Evolutionary conservation across 768 basidiomycete genomes (phyloP), one percentile per base, ranked within the genome.

Genomic region (Pulveroboletus ravenelii): DNA sequence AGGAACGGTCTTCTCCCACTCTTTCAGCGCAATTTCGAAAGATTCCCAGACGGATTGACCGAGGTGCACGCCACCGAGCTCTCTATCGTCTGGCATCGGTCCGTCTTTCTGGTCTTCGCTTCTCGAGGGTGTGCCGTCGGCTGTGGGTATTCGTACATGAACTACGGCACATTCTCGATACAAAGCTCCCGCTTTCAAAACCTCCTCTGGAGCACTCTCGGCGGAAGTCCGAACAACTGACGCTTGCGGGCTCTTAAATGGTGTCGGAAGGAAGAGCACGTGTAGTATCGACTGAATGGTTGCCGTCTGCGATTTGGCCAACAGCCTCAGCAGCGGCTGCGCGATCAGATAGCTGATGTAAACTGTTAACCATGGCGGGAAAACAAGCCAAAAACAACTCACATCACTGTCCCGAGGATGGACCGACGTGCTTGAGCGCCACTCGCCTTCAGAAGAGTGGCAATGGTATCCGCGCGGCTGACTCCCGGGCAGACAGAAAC

Each of bases 271-370:
- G 65, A 89, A 93, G 13, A 95, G 77, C 0, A 78, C 84, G 53
- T 92, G 92, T 3, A 93, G 67, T n/a, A 93, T 72, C 3, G 82
- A 78, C 62, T 95, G 89, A n/a, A 87, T 71, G 0, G 85, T 71
- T 8, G 80, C 70, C 3, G 54, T 62, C 1, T 89, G 77, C 0
- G 84, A 80, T 59, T 93, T 93, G 6, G 84, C 79, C 57, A 88
- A 64, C 38, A 93, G 57, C 23, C 82, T 72, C 15, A 91, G 69
- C 5, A 91, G 38, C 0, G 89, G 90, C 51, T 83, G 82, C 7
- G 84, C 58, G 6, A 85, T 4, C 32, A 88, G 53, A 59, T 91
- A 92, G 32, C 90, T 89, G 9, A 42, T 55, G 27, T 23, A 35
- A 14, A 45, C 17, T 1, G 40, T 64, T 8, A 56, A 43, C 20